Base-by-base conservation (phyloP, 75 land plant genomes). In the Cupressus sempervirens region DNA sequence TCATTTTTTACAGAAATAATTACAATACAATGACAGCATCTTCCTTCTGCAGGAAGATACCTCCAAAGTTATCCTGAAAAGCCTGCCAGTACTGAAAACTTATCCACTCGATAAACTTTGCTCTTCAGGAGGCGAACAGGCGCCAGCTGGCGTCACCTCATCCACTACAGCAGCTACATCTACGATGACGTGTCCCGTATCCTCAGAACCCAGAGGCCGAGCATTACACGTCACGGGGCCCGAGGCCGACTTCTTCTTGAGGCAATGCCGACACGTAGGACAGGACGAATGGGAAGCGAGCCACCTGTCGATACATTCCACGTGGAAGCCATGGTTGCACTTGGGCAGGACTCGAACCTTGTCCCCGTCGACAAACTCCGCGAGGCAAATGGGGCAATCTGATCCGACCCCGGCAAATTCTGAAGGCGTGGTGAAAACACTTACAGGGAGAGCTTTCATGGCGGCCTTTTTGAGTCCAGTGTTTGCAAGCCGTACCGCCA, bases 231-330 rank as follows among this genome's bases (percentile, higher is more conserved):
- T 56, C 62, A 56, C 23, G 20, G 62, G 5, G 12, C 34, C 11
- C 30, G 34, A 10, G 12, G 73, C 10, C 0, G 34, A 30, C 73
- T 68, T 68, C 73, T n/a, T 68, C 73, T 43, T 77, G 7, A 87
- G 65, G 16, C 62, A 45, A 41, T 83, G 86, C 54, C 88, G 74
- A 87, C 88, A 87, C 29, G 79, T n/a, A 15, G 87, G 88, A 68
- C 88, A 87, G 23, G 87, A 84, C 15, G 88, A 65, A 65, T 87
- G 83, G 1, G 72, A 46, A 1, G 10, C 65, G 58, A 87, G 88
- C 88, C 88, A 87, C 8, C 38, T 85, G 30, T 87, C 88, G 26
- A 87, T 87, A 81, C 87, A 87, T 14, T 85, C 72, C 34, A 84
- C 29, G 73, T 87, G 88, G 87, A 87, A 87, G 45, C 50, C 58